Percentiles rank a stretch among this genome's conserved stretches.
phyloP scores from a whole-genome alignment of 2,329 filamentous ascomycete species.

The Colletotrichum lini region DNA sequence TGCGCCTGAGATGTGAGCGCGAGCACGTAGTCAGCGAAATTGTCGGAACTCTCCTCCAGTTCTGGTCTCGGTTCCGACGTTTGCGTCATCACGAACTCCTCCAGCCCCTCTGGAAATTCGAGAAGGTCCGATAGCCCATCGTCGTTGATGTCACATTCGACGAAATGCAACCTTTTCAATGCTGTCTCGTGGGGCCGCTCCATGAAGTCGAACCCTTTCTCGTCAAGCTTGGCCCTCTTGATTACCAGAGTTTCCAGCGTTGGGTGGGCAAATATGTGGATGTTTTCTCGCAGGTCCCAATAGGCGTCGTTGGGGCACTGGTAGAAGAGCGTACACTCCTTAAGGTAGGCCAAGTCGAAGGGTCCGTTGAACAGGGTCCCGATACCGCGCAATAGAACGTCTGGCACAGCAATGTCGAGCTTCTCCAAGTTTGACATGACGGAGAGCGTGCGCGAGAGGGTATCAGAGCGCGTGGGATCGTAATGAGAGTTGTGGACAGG shows the following conservation, averaged over 20 bases:
- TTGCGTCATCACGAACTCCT: constrained; percentile 65
- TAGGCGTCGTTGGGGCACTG: constrained; percentile 60
- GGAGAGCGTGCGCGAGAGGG: constrained; percentile 61
- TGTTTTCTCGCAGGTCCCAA: constrained; percentile 67
- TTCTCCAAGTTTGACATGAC: constrained; percentile 66
- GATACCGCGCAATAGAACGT: constrained; percentile 60
- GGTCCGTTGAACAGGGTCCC: constrained; percentile 65
- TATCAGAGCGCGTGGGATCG: constrained; percentile 55
- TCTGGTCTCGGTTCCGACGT: constrained; percentile 55
- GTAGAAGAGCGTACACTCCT: constrained; percentile 63
- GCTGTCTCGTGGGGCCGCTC: constrained; percentile 64
- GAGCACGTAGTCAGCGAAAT: constrained; percentile 62
- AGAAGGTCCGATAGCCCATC: constrained; percentile 55
- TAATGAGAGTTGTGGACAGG: constrained; percentile 52
- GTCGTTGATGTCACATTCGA: constrained; percentile 67
- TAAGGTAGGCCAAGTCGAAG: constrained; percentile 64
- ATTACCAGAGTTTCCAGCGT: constrained; percentile 63
- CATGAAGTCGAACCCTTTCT: constrained; percentile 63
- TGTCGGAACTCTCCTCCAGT: constrained; percentile 63
- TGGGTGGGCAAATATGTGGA: constrained; percentile 66
- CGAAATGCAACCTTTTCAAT: constrained; percentile 59
- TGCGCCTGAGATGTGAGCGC: constrained; percentile 58
- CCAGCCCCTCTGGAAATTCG: constrained; percentile 60
- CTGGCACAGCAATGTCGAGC: constrained; percentile 62
- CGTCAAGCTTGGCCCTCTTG: constrained; percentile 60